Percentiles rank a stretch among this genome's conserved stretches.
These are phyloP conservation scores for thale cress (Arabidopsis thaliana) DNA, from an alignment of 345 rosid species.

Conservation along the genomic window TAIR10.1 NC_003070.9:1204501-1205000, in stretches of 20 bases:
- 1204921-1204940: background rate
- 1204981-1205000: background rate
- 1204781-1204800: constrained; percentile 52
- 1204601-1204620: constrained; percentile 54
- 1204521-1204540: constrained; percentile 26
- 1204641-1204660: constrained; percentile 91
- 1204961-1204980: constrained; percentile 3
- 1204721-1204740: constrained; percentile 8
- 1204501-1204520: constrained; percentile 95
- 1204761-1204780: constrained; percentile 2
- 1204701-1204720: constrained; percentile 56
- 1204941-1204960: background rate
- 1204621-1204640: constrained; percentile 94
- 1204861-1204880: constrained; percentile 1
- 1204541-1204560: background rate
- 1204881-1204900: background rate
- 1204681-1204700: constrained; percentile 71
- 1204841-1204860: constrained; percentile 77
- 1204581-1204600: constrained; percentile 7
- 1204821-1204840: constrained; percentile 61
- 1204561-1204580: background rate
- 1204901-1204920: background rate
- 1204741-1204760: background rate
- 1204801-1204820: constrained; percentile 59
- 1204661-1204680: constrained; percentile 75